Conservation (phyloP, 768 basidiomycete species). For the Cubamyces lactineus region DNA sequence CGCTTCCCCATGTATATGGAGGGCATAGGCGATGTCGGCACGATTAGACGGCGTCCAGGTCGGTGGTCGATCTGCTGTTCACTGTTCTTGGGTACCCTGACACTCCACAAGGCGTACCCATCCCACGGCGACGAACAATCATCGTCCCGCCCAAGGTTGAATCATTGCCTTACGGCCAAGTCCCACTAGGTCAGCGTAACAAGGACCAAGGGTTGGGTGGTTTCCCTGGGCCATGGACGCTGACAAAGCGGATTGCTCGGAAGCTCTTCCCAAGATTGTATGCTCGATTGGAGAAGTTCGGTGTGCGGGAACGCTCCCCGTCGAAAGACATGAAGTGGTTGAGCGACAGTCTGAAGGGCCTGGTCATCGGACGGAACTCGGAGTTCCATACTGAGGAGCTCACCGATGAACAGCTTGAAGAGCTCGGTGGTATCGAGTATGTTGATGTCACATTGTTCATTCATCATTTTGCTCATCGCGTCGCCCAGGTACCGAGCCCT, state of each 20-base stretch:
- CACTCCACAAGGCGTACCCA: conserved; percentile 28
- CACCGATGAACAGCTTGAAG: conserved; percentile 68
- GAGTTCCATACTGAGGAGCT: conserved; percentile 56
- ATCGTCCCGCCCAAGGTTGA: conserved; percentile 26
- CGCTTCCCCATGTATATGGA: neutral
- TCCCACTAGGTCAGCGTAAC: conserved; percentile 22
- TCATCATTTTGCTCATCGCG: too few relatives aligned
- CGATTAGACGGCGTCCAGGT: conserved; percentile 19
- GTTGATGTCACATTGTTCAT: neutral
- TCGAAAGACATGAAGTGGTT: conserved; percentile 40
- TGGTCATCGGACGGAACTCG: conserved; percentile 64
- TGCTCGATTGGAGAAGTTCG: conserved; percentile 16
- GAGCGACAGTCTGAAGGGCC: conserved; percentile 35
- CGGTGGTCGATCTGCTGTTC: neutral
- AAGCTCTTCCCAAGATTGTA: conserved; percentile 48
- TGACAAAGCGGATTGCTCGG: conserved; percentile 44
- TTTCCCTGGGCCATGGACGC: conserved; percentile 48
- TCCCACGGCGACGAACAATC: conserved; percentile 39
- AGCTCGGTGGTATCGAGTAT: conserved; percentile 79
- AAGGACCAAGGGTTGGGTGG: conserved; percentile 49
- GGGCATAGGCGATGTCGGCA: neutral
- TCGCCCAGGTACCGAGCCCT: conserved; percentile 47
- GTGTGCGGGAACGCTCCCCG: neutral
- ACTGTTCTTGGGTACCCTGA: neutral
- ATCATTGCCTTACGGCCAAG: neutral